Base-by-base conservation (phyloP, 2,329 filamentous ascomycete species). In the Beauveria pseudobassiana region DNA sequence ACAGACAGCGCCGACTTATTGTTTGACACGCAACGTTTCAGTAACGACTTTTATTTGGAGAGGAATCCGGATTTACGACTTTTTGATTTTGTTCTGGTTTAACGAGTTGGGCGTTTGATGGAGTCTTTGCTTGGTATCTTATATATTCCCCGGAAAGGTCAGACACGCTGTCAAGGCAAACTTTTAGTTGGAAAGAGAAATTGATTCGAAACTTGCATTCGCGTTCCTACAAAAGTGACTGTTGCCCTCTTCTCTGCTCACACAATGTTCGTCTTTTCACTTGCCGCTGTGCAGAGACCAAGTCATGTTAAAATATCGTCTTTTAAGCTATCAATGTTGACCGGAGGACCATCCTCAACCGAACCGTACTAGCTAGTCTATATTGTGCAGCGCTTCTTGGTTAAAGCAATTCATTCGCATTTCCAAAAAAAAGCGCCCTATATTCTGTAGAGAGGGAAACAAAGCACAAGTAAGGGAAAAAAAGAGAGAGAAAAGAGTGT, bases 71-170 rank as follows among this genome's bases (percentile, higher is more conserved):
- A 26, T 20, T 49, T 3, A 46, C 18, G 50, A 14, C 26, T 5
- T 28, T 50, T 40, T 28, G 24, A 20, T 20, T 14, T 59, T 61
- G 7, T 34, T 34, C 16, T 22, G 34, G 12, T 53, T 52, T 16
- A 42, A 28, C 9, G 52, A 18, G 18, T 6, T 14, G 16, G 46
- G 55, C 40, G 55, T 49, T 49, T 40, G 28, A 34, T 12, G 50
- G 58, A 54, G 49, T 61, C 54, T 46, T 61, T 48, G 24, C 24
- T 52, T 30, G n/a, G 59, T 53, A 38, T 40, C 22, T 16, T 50
- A 50, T 42, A 38, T 58, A 54, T 34, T 18, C 34, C 34, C 40
- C 38, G 16, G 26, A 48, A 45, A 30, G 38, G 62, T 62, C 43
- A 55, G 54, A 48, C 53, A 46, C 24, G n/a, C 26, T 38, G 42